Base-by-base conservation (phyloP, 257 asterid genomes). In the Fraxinus americana region DNA sequence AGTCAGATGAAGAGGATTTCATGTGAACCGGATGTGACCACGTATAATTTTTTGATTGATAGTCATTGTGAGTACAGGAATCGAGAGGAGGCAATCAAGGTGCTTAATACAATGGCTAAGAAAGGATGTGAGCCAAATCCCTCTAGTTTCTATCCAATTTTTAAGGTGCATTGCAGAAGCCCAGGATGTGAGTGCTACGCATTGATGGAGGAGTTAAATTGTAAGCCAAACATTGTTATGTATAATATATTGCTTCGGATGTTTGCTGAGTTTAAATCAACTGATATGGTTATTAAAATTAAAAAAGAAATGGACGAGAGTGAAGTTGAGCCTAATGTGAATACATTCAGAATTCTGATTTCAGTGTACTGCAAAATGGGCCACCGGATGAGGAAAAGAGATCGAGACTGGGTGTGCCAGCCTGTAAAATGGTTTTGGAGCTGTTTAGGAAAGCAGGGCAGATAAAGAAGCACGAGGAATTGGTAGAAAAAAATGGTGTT, bases 381-480 rank as follows among this genome's bases (percentile, higher is more conserved):
- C 71, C 99, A 95, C 73, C 92, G 98, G 99, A 95, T 0, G 98
- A 91, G 88, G 95, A 91, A 7, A 92, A 89, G 82, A 84, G 92
- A 80, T 78, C 91, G 83, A 91, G 71, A 73, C 98, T 98, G 8
- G 81, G 84, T 74, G 86, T 87, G 10, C 82, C 82, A 74, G 83
- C 89, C 10, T 94, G 89, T 75, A 91, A 90, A 74, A 86, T 87
- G 95, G 98, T 92, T 67, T 79, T 94, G 89, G 77, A 83, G 82
- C 92, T 78, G 86, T 87, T 94, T 78, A 90, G 93, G 70, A 88
- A 91, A 70, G 91, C 98, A 5, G 98, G 98, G 17, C 97, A 95
- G 85, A 69, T 95, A 78, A 90, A 93, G 94, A 92, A 91, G 80
- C 96, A 94, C 3, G 97, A 91, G 84, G 99, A 94, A 67, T 81